These are phyloP conservation scores for Ilyonectria robusta DNA, from an alignment of 2,329 filamentous ascomycete species.

Conservation along the genomic window DNA sequence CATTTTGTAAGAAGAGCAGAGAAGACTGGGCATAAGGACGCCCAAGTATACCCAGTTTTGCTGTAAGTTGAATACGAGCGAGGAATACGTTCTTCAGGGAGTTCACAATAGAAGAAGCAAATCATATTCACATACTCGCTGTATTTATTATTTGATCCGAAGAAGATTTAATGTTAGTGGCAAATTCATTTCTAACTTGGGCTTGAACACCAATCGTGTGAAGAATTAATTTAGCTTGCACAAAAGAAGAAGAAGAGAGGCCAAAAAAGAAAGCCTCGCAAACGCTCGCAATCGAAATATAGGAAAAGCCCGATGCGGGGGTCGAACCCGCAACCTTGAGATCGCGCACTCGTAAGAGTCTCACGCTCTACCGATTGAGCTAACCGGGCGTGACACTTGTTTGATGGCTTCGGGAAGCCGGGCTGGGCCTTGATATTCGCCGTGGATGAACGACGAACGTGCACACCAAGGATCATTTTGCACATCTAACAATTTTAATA, in stretches of 20 bases:
- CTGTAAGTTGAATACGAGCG: slow-evolving; percentile 31
- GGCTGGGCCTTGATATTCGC: neutral
- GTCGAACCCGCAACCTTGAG: slow-evolving; percentile 71
- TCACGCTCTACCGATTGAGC: slow-evolving; percentile 71
- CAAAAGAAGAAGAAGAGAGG: too few relatives aligned
- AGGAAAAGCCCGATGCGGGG: slow-evolving; percentile 55
- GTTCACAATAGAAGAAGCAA: slow-evolving; percentile 18
- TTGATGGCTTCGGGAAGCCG: neutral
- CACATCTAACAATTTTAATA: too few relatives aligned
- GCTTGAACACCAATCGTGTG: too few relatives aligned
- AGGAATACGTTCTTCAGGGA: slow-evolving; percentile 26
- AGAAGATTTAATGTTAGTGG: neutral
- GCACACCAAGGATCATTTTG: too few relatives aligned
- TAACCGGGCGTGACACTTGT: slow-evolving; percentile 44
- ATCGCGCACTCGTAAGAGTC: slow-evolving; percentile 68
- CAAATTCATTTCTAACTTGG: neutral
- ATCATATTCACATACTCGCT: neutral
- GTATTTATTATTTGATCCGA: neutral
- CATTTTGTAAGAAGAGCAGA: slow-evolving; percentile 31
- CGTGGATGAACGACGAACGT: too few relatives aligned
- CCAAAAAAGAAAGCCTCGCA: neutral
- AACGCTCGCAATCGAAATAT: neutral
- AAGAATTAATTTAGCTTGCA: too few relatives aligned
- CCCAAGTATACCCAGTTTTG: slow-evolving; percentile 22
- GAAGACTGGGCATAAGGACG: slow-evolving; percentile 20